phyloP scores from a whole-genome alignment of 2,329 filamentous ascomycete genomes.

The Pestalotiopsis sp. region DNA sequence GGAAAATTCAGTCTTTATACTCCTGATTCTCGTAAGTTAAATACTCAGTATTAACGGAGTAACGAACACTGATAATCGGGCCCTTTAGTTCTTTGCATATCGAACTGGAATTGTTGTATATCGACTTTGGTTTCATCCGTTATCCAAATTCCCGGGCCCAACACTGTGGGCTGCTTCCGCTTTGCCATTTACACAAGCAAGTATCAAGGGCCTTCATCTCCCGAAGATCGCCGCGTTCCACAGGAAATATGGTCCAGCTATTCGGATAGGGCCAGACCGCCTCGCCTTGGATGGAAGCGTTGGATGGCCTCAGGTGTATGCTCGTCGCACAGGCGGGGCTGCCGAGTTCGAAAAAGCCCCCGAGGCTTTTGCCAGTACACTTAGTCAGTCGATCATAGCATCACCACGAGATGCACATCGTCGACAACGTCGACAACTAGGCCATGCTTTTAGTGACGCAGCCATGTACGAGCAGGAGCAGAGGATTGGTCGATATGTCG shows the following conservation, averaged over 20 bases:
- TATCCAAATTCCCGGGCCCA: neutral
- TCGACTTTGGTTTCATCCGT: constrained; percentile 2
- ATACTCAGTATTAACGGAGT: no score
- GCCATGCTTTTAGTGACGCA: constrained; percentile 29
- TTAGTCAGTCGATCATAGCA: constrained; percentile 28
- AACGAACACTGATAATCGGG: no score
- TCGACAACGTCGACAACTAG: constrained; percentile 26
- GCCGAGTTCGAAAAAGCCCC: constrained; percentile 22
- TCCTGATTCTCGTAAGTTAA: no score
- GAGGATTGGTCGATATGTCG: constrained; percentile 21
- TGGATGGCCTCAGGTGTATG: constrained; percentile 35
- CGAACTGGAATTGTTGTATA: neutral
- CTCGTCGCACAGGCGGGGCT: constrained; percentile 25
- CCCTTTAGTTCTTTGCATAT: neutral
- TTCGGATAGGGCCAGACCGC: constrained; percentile 43
- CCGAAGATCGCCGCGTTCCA: constrained; percentile 20
- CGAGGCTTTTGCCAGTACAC: constrained; percentile 13
- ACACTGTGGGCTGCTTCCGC: constrained; percentile 1
- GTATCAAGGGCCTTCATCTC: neutral
- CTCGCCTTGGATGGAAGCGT: constrained; percentile 33
- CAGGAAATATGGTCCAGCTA: constrained; percentile 36
- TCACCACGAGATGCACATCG: constrained; percentile 28
- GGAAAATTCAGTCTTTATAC: no score
- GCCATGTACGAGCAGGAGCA: constrained; percentile 23
- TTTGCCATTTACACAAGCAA: constrained; percentile 1